Percentiles rank a stretch among this genome's conserved stretches.
These are phyloP conservation scores for Pseudonitzschia delicatissima DNA, from an alignment of 108 stramenopile genomes.

Conservation along the genomic window DNA sequence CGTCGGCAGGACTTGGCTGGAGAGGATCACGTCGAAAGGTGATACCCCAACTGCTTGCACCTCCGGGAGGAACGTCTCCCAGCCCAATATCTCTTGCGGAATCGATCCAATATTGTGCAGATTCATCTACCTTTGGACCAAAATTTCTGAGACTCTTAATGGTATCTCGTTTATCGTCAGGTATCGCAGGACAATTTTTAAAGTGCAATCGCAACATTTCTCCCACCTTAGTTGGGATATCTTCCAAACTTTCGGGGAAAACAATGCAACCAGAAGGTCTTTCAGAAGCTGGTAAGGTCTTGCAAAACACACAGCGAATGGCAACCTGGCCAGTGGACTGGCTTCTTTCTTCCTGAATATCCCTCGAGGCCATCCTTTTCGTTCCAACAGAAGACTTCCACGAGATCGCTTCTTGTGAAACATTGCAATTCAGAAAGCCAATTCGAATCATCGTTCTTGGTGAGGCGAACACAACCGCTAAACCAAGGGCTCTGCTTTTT, in stretches of 20 bases:
- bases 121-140: conserved; percentile 56
- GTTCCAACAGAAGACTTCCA: conserved; percentile 69
- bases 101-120: conserved; percentile 76
- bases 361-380: conserved; percentile 52
- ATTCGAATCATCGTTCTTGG: conserved; percentile 67
- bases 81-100: conserved; percentile 71
- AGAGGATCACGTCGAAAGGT: conserved; percentile 64
- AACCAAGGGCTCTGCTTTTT: conserved; percentile 33
- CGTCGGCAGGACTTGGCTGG: conserved; percentile 73
- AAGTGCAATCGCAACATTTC: conserved; percentile 82
- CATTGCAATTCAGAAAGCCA: conserved; percentile 82
- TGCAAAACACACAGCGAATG: conserved; percentile 78
- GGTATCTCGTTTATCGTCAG: conserved; percentile 57
- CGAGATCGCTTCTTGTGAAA: conserved; percentile 72
- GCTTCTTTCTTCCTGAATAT: conserved; percentile 49
- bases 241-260: conserved; percentile 61
- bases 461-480: conserved; percentile 63
- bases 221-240: conserved; percentile 63
- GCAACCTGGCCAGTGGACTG: conserved; percentile 70
- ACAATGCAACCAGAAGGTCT: conserved; percentile 45
- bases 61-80: conserved; percentile 42
- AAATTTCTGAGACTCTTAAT: conserved; percentile 64
- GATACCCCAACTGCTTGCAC: conserved; percentile 46
- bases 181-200: conserved; percentile 58
- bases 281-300: conserved; percentile 39